phyloP scores from a whole-genome alignment of 208 protist species.

The Herpetomonas samuelpessoai region DNA sequence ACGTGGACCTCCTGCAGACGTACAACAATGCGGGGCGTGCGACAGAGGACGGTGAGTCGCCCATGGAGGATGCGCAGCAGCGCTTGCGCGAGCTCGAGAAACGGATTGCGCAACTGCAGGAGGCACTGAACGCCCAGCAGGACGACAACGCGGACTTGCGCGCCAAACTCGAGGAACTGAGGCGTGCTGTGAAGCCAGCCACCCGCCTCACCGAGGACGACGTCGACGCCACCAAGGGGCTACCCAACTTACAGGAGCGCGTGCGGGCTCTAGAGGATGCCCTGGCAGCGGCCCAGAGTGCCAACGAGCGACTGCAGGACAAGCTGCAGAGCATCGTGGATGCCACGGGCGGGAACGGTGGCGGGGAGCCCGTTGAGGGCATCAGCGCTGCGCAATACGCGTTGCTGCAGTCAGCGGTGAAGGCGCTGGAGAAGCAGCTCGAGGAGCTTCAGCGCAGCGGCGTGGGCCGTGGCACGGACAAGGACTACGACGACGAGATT shows the following conservation, averaged over 20 bases:
- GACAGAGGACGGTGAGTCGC: background rate
- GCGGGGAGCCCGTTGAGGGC: conserved; percentile 2
- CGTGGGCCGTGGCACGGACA: conserved; percentile 20
- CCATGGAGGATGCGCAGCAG: conserved; percentile 10
- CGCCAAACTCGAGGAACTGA: conserved; percentile 35
- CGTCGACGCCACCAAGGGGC: conserved; percentile 24
- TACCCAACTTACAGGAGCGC: conserved; percentile 22
- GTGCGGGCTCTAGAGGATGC: conserved; percentile 22
- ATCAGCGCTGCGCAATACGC: conserved; percentile 52
- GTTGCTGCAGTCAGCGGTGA: conserved; percentile 39
- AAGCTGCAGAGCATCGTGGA: conserved; percentile 23
- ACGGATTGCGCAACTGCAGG: conserved; percentile 21
- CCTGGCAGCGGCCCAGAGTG: conserved; percentile 23
- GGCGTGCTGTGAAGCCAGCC: conserved; percentile 24
- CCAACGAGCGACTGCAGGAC: conserved; percentile 41
- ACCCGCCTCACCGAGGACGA: conserved; percentile 36
- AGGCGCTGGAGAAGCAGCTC: conserved; percentile 68
- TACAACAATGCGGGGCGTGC: background rate
- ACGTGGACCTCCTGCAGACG: conserved; percentile 66
- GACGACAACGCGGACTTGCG: conserved; percentile 23
- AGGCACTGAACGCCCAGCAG: conserved; percentile 11
- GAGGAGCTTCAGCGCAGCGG: conserved; percentile 28
- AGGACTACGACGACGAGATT: conserved; percentile 53
- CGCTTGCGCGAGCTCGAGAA: conserved; percentile 24
- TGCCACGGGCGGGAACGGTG: conserved; percentile 3